phyloP scores from a whole-genome alignment of 1,284 basidiomycete genomes.

The Papiliotrema nemorosa region DNA sequence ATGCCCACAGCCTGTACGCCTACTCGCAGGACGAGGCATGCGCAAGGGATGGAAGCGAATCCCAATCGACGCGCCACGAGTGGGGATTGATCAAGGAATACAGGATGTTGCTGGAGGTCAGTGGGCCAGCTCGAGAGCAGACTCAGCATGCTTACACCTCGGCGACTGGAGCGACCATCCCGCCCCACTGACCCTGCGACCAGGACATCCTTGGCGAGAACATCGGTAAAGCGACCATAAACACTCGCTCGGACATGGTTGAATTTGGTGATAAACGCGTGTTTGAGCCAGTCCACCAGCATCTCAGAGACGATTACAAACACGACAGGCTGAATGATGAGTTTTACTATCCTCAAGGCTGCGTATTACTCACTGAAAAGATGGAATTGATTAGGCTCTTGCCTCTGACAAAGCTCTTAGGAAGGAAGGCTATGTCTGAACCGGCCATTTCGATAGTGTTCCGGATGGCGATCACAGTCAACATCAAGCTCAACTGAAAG shows the following conservation, averaged over 20 bases:
- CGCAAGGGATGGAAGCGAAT: conserved; percentile 87
- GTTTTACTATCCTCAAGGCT: neutral
- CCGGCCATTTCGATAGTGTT: conserved; percentile 94
- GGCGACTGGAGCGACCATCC: conserved; percentile 61
- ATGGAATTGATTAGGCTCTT: conserved; percentile 72
- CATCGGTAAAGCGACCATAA: conserved; percentile 93
- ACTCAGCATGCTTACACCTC: conserved; percentile 57
- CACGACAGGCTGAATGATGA: conserved; percentile 67
- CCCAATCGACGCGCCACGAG: conserved; percentile 89
- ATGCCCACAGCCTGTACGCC: conserved; percentile 69
- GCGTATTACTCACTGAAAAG: conserved; percentile 64
- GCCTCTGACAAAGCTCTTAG: conserved; percentile 78
- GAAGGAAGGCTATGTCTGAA: conserved; percentile 75
- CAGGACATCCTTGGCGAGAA: conserved; percentile 89
- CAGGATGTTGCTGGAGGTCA: conserved; percentile 55
- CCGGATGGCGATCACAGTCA: conserved; percentile 83
- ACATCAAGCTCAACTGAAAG: conserved; percentile 89
- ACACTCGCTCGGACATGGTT: conserved; percentile 88
- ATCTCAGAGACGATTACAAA: conserved; percentile 90
- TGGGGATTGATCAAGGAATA: conserved; percentile 93
- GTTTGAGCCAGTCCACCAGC: conserved; percentile 97
- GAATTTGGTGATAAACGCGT: conserved; percentile 99
- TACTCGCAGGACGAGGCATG: conserved; percentile 85
- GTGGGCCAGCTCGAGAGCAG: neutral
- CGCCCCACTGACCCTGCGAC: conserved; percentile 58